phyloP scores from a whole-genome alignment of 2,329 filamentous ascomycete genomes.

The Cladosporium cucumerinum region DNA sequence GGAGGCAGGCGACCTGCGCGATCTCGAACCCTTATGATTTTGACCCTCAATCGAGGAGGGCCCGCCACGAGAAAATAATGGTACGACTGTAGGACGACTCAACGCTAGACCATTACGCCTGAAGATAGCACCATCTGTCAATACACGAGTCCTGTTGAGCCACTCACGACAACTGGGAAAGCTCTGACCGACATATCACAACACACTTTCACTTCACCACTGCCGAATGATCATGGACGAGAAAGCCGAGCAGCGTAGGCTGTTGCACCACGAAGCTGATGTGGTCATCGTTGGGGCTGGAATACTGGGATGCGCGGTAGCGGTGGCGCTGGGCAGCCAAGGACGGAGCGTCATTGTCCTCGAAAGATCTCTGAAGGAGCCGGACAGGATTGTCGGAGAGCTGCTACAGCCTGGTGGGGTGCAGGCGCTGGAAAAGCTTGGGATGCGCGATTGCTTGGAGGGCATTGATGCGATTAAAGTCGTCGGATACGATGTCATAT shows the following conservation, averaged over 20 bases:
- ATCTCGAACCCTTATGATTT: conserved; percentile 2
- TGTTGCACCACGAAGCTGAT: conserved; percentile 64
- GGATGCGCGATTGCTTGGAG: conserved; percentile 77
- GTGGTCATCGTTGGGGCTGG: conserved; percentile 91
- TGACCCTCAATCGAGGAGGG: conserved; percentile 7
- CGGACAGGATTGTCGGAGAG: conserved; percentile 94
- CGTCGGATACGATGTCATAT: conserved; percentile 83
- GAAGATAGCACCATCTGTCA: neutral
- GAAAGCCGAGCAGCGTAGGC: conserved; percentile 44
- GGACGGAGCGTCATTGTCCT: conserved; percentile 86
- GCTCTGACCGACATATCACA: neutral
- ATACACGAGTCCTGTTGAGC: neutral
- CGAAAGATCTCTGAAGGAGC: conserved; percentile 85
- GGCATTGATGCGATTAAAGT: conserved; percentile 82
- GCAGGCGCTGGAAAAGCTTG: conserved; percentile 72
- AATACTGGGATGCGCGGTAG: conserved; percentile 81
- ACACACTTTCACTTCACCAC: neutral
- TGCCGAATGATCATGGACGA: conserved; percentile 10
- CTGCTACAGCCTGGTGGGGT: conserved; percentile 90
- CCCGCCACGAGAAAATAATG: conserved; percentile 6
- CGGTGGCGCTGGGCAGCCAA: conserved; percentile 80
- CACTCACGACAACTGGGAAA: neutral
- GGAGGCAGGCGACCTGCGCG: conserved; percentile 8
- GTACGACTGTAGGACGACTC: neutral
- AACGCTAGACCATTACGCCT: neutral